phyloP scores from a whole-genome alignment of 139 green algal species.

The Micromonas commoda region DNA sequence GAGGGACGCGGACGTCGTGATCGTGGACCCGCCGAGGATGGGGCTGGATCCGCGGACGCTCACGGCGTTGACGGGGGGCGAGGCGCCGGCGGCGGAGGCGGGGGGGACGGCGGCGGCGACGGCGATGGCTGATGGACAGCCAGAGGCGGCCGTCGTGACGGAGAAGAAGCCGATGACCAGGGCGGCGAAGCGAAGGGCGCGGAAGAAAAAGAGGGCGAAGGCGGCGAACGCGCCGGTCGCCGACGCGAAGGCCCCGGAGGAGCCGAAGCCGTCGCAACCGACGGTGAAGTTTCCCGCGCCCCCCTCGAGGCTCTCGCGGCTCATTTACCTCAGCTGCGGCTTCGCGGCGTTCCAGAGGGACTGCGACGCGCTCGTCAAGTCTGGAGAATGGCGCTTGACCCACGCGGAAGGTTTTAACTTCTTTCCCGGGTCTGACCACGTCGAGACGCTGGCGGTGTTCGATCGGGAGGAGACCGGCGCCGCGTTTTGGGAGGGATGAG shows the following conservation, averaged over 20 bases:
- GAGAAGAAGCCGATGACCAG: constrained; percentile 34
- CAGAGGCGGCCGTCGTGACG: constrained; percentile 15
- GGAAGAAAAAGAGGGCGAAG: not conserved
- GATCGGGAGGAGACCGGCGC: no score
- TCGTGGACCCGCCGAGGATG: constrained; percentile 70
- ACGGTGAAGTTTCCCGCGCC: constrained; percentile 3
- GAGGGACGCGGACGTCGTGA: constrained; percentile 48
- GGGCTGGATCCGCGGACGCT: constrained; percentile 57
- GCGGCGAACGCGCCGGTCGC: not conserved
- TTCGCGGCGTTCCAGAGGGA: constrained; percentile 44
- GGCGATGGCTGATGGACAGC: not conserved
- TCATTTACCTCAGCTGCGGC: constrained; percentile 77
- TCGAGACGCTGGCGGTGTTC: constrained; percentile 64
- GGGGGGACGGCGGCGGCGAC: not conserved
- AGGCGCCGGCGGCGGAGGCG: not conserved
- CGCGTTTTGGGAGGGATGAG: no score
- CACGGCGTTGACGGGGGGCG: constrained; percentile 33
- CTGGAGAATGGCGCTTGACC: constrained; percentile 40
- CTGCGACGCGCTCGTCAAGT: not conserved
- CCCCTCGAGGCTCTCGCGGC: constrained; percentile 25
- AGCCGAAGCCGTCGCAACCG: no score
- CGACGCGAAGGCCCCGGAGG: not conserved
- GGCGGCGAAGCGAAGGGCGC: constrained; percentile 12
- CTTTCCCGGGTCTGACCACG: constrained; percentile 56
- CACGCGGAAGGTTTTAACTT: constrained; percentile 49